These are phyloP conservation scores for Nymphaea colorata DNA, from an alignment of 164 flowering plant genomes.

Conservation along the genomic window DNA sequence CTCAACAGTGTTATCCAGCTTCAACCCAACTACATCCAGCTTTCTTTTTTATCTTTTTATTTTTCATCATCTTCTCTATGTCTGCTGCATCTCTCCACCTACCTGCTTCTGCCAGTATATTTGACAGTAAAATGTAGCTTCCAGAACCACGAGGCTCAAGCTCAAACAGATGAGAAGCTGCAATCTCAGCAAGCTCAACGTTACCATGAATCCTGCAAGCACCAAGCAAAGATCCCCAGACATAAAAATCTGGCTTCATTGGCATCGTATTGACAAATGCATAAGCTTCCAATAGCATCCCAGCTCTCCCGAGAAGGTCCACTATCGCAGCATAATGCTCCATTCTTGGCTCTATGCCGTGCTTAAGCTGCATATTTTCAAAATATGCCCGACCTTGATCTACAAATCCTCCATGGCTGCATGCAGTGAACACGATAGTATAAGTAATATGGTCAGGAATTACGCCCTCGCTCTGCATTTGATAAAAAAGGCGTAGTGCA, in stretches of 20 bases:
- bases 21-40: slow-evolving; percentile 73
- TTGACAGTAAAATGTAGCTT: slow-evolving; percentile 37
- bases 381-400: slow-evolving; percentile 45
- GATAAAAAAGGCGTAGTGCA: slow-evolving; percentile 52
- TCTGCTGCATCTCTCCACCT: slow-evolving; percentile 44
- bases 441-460: slow-evolving; percentile 58
- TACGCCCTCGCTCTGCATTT: slow-evolving; percentile 31
- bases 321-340: slow-evolving; percentile 91
- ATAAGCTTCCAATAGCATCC: slow-evolving; percentile 56
- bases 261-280: slow-evolving; percentile 56
- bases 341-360: slow-evolving; percentile 44
- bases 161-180: slow-evolving; percentile 40
- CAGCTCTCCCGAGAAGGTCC: slow-evolving; percentile 78
- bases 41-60: slow-evolving; percentile 28
- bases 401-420: slow-evolving; percentile 58
- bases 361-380: slow-evolving; percentile 34
- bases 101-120: slow-evolving; percentile 50
- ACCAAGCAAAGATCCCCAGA: slow-evolving; percentile 86
- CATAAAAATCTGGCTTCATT: slow-evolving; percentile 56
- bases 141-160: slow-evolving; percentile 65
- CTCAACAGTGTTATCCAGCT: not conserved
- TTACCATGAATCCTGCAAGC: slow-evolving; percentile 67
- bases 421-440: slow-evolving; percentile 63
- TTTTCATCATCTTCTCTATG: slow-evolving; percentile 46
- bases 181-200: slow-evolving; percentile 60